Percentiles rank a stretch among this genome's conserved stretches.
Evolutionary conservation across 2,329 filamentous ascomycete species (phyloP).

Genomic region (Cryphonectria carpinicola): DNA sequence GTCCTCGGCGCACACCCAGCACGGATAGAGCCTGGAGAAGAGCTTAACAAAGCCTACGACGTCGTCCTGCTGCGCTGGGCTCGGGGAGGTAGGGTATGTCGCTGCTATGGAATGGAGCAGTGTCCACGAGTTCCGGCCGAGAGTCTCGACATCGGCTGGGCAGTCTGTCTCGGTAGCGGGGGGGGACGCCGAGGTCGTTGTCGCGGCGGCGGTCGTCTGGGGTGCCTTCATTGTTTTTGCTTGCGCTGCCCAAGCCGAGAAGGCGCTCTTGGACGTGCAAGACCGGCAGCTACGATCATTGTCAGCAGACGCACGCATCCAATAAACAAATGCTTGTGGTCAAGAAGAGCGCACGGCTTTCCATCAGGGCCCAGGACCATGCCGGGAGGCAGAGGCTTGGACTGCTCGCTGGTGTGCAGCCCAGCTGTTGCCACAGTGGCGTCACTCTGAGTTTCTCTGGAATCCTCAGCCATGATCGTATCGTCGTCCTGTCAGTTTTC

Average conservation of each 20-base stretch:
- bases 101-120: slow-evolving; percentile 91
- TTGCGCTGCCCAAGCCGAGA: slow-evolving; percentile 63
- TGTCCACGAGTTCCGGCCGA: slow-evolving; percentile 91
- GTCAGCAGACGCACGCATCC: slow-evolving; percentile 27
- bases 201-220: slow-evolving; percentile 38
- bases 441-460: slow-evolving; percentile 37
- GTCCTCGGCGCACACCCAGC: slow-evolving; percentile 93
- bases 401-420: slow-evolving; percentile 36
- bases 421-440: slow-evolving; percentile 31
- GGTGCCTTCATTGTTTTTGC: slow-evolving; percentile 48
- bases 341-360: slow-evolving; percentile 70
- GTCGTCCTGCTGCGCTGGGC: slow-evolving; percentile 71
- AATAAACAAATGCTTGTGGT: no score
- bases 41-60: slow-evolving; percentile 76
- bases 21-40: slow-evolving; percentile 89
- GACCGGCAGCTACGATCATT: slow-evolving; percentile 65
- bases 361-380: slow-evolving; percentile 79
- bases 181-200: slow-evolving; percentile 38
- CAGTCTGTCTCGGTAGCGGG: slow-evolving; percentile 63
- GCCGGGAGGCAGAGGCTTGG: slow-evolving; percentile 68
- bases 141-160: slow-evolving; percentile 84
- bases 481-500: neutral
- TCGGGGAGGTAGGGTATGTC: slow-evolving; percentile 75
- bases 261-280: slow-evolving; percentile 68
- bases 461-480: slow-evolving; percentile 44